Base-by-base conservation (phyloP, 2,329 filamentous ascomycete species). In the Coniochaeta hoffmannii region DNA sequence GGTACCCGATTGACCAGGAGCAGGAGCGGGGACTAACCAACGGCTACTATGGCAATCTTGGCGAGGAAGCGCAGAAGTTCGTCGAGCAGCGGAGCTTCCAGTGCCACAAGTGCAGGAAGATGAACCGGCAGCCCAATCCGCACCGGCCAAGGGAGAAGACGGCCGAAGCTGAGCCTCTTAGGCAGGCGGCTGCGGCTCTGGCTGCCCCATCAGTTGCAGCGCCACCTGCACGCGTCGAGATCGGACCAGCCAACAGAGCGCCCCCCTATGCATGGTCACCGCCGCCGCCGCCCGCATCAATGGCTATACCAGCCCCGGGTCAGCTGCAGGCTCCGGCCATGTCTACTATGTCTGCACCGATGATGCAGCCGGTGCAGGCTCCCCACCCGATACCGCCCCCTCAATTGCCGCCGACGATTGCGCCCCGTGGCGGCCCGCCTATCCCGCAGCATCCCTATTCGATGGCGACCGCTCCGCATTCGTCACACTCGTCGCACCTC, bases 41-140 rank as follows among this genome's bases (percentile, higher is more conserved):
- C 61, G 81, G 77, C 6, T 75, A 78, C 60, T 69, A 74, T 28
- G 78, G 76, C 44, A 69, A 66, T 41, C 69, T 81, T 53, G 78
- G 80, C 50, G 72, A 73, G n/a, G 80, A 84, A 63, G 80, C 79
- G 7, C 75, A 77, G 62, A 82, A 78, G 65, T 84, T 83, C 64
- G 73, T 82, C 44, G 77, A 80, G 54, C 81, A 85, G 61, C 74
- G 79, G 30, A 79, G 77, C 58, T 87, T 83, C 60, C 86, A 90
- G 68, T 92, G 88, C 63, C 88, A 92, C 70, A 88, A 89, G 68
- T 92, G 88, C 65, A 79, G 76, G 60, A 86, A 82, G 65, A 67
- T 70, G 30, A 78, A 78, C 56, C 76, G 74, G 26, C 73, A 76
- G 54, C 73, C 78, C 3, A 60, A 65, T 26, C 63, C 69, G 22